Evolutionary conservation across 2,329 filamentous ascomycete genomes (phyloP), one percentile per base, ranked within the genome.

Genomic region (Nemania bipapillata): DNA sequence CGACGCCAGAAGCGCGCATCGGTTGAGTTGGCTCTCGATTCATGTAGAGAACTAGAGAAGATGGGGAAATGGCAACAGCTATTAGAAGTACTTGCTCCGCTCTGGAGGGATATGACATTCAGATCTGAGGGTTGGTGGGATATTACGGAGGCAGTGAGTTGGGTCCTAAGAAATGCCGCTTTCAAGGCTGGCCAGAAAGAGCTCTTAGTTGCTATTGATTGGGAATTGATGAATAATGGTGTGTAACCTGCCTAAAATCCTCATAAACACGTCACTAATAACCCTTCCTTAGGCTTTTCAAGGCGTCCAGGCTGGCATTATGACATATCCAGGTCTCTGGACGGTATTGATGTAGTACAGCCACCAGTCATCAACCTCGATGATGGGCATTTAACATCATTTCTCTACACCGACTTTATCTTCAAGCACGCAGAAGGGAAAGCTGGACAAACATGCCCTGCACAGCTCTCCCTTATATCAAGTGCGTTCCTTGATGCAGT

Each of bases 191-290:
- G 84, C 7, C 84, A 87, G 60, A 84, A 83, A 8, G 85, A 87
- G 60, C 80, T 90, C 32, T 82, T 91, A 8, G 79, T 91, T 40
- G 83, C 87, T 30, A 85, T 90, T 58, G 88, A 90, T 74, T 90
- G 90, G 87, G 89, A 91, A 74, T 80, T 91, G 52, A 81, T 91
- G 77, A 83, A 87, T 66, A 84, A 79, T 52, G 83, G 88, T 89
- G 79, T 77, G 86, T 58, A 6, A n/a, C 26, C 17, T 42, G 35
- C 42, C 28, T 26, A 6, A 57, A 7, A 22, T 45, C 20, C 17
- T n/a, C 5, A 35, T 42, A 47, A 53, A 12, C 20, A 47, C 22
- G 4, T 24, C n/a, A 30, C 26, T 72, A 32, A 55, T 74, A 79
- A 65, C 77, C 66, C 35, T 47, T 64, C 49, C 53, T 42, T 5